Evolutionary conservation across 129 eudicot genomes (phyloP).

Genomic region (Escallonia rubra): DNA sequence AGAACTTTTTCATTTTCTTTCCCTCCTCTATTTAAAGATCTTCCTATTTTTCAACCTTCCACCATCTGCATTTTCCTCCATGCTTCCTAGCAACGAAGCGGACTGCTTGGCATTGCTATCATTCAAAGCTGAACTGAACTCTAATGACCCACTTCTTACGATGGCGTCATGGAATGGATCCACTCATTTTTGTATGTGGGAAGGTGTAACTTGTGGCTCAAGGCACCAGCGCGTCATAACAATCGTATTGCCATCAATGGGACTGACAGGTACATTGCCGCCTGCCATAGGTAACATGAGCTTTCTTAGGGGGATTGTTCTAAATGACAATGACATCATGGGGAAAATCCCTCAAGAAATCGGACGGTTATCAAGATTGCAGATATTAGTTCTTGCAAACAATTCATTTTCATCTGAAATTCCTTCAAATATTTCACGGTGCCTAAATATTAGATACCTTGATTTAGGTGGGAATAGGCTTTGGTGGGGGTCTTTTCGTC

Average conservation of each 20-base stretch:
- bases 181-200: conserved; percentile 16
- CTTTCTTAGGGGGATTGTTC: background rate
- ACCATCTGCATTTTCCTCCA: background rate
- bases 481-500: no score
- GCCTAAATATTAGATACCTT: conserved; percentile 18
- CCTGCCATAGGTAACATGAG: conserved; percentile 16
- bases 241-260: background rate
- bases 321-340: conserved; percentile 2
- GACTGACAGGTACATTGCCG: conserved; percentile 8
- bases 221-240: conserved; percentile 7
- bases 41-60: background rate
- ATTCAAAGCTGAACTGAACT: conserved; percentile 3
- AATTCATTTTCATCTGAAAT: conserved; percentile 25
- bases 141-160: background rate
- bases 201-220: conserved; percentile 13
- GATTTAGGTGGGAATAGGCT: conserved; percentile 22
- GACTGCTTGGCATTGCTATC: conserved; percentile 2
- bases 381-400: conserved; percentile 6
- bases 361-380: conserved; percentile 8
- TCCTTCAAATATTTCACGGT: conserved; percentile 17
- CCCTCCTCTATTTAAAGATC: background rate
- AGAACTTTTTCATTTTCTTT: no score
- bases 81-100: background rate
- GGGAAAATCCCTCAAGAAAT: conserved; percentile 14
- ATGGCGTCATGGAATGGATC: conserved; percentile 8